A percentile compares a stretch with the other conserved stretches of the same genome.
Conservation (phyloP, 192 early-diverging fungal genomes). For the Oehlia diaphana region DNA sequence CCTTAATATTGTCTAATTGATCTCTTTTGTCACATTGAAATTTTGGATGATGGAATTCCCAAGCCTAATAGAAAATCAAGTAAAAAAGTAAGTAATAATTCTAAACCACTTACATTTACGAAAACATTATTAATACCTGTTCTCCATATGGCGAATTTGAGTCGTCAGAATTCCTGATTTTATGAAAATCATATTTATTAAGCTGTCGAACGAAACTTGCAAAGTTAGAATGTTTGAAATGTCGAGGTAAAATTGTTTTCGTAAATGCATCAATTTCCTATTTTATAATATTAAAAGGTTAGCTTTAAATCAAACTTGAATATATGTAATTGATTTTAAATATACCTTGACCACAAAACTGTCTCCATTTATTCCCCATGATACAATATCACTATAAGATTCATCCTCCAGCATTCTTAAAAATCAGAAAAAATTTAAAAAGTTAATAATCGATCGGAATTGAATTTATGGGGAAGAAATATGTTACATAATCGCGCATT, state of each 20-base stretch:
- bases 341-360: slow-evolving; percentile 65
- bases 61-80: slow-evolving; percentile 40
- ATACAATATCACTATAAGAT: slow-evolving; percentile 53
- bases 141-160: slow-evolving; percentile 49
- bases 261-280: slow-evolving; percentile 71
- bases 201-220: slow-evolving; percentile 71
- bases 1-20: slow-evolving; percentile 56
- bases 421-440: not conserved
- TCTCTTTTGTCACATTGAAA: slow-evolving; percentile 60
- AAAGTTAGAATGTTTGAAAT: slow-evolving; percentile 76
- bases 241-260: slow-evolving; percentile 60
- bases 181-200: slow-evolving; percentile 84
- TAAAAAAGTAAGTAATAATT: not conserved
- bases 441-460: not conserved
- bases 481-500: slow-evolving; percentile 23
- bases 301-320: not conserved
- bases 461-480: no score
- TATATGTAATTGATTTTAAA: not conserved
- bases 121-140: slow-evolving; percentile 42
- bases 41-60: slow-evolving; percentile 72
- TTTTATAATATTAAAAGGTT: not conserved
- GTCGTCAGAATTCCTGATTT: slow-evolving; percentile 60
- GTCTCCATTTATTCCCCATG: slow-evolving; percentile 63
- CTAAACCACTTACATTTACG: not conserved
- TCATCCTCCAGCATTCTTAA: slow-evolving; percentile 70